phyloP scores from a whole-genome alignment of 371 early-diverging fungal species.

The Mucor ambiguus region DNA sequence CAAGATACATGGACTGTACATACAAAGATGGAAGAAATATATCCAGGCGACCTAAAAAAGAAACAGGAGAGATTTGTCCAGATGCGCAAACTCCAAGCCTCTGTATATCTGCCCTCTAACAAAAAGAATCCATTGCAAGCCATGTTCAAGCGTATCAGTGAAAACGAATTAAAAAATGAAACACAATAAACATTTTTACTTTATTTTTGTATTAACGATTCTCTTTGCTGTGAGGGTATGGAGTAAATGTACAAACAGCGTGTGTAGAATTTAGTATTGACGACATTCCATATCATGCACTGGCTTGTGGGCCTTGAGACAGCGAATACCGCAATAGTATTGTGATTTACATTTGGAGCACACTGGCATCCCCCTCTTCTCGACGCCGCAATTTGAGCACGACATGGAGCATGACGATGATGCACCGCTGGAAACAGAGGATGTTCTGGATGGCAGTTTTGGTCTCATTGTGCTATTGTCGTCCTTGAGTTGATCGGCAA shows the following conservation, averaged over 20 bases:
- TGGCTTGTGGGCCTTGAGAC: slow-evolving; percentile 36
- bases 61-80: slow-evolving; percentile 13
- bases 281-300: slow-evolving; percentile 24
- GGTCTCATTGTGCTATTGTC: slow-evolving; percentile 8
- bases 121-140: slow-evolving; percentile 12
- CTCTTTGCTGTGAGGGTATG: background rate
- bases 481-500: slow-evolving; percentile 10
- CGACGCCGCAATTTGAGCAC: slow-evolving; percentile 45
- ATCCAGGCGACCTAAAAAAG: background rate
- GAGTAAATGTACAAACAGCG: slow-evolving; percentile 9
- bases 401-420: slow-evolving; percentile 23
- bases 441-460: slow-evolving; percentile 27
- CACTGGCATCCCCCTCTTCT: slow-evolving; percentile 49
- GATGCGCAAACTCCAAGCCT: slow-evolving; percentile 29
- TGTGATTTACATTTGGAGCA: slow-evolving; percentile 44
- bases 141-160: slow-evolving; percentile 21
- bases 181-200: slow-evolving; percentile 7
- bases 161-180: slow-evolving; percentile 11
- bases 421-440: slow-evolving; percentile 32
- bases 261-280: slow-evolving; percentile 1
- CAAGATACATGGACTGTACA: slow-evolving; percentile 30
- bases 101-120: slow-evolving; percentile 4
- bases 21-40: slow-evolving; percentile 12
- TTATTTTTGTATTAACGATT: background rate
- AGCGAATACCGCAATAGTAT: slow-evolving; percentile 38